phyloP scores from a whole-genome alignment of 2,329 filamentous ascomycete genomes.

The Aureobasidium subglaciale region DNA sequence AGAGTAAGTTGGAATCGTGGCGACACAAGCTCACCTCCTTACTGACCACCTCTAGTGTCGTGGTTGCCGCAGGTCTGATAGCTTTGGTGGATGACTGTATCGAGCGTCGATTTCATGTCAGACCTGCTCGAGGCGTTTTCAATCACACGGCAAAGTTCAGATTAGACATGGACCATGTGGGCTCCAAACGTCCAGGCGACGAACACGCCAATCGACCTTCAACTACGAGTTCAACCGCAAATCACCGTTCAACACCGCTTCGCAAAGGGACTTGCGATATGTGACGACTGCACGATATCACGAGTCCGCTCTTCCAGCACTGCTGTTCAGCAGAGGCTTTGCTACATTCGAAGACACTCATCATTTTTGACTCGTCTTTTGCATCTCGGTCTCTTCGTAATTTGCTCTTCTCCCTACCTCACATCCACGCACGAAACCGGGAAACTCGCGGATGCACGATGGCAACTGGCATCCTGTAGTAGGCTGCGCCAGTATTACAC shows the following conservation, averaged over 20 bases:
- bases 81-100: constrained; percentile 88
- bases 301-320: not conserved
- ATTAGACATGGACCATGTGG: constrained; percentile 55
- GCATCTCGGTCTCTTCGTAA: not conserved
- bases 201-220: constrained; percentile 53
- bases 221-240: not conserved
- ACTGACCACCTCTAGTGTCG: constrained; percentile 52
- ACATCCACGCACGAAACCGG: not conserved
- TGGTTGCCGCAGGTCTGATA: constrained; percentile 83
- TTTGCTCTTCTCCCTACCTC: not conserved
- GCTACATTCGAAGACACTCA: not conserved
- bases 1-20: constrained; percentile 56
- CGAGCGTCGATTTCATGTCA: constrained; percentile 64
- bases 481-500: constrained; percentile 1
- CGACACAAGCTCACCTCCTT: constrained; percentile 19
- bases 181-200: constrained; percentile 55
- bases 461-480: not conserved
- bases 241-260: constrained; percentile 14
- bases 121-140: constrained; percentile 44
- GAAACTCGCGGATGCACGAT: not conserved
- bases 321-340: not conserved
- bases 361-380: not conserved
- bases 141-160: constrained; percentile 47
- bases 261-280: constrained; percentile 13
- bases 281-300: not conserved